These are phyloP conservation scores for Arabis alpina DNA, from an alignment of 345 rosid genomes.

Conservation along the genomic window DNA sequence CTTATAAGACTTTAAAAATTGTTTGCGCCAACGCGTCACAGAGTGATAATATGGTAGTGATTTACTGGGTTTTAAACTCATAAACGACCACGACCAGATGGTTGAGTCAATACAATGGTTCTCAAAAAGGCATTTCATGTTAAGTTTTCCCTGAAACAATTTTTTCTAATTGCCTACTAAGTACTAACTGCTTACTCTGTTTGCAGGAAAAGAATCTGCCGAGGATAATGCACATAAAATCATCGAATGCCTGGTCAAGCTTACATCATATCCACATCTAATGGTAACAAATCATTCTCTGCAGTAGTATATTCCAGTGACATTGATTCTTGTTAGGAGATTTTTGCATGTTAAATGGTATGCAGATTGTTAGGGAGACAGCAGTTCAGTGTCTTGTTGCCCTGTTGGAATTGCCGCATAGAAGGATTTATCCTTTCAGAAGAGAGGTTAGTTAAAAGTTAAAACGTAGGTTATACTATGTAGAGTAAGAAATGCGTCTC, in stretches of 20 bases:
- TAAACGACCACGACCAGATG: not conserved
- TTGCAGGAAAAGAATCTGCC: conserved; percentile 67
- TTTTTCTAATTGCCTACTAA: conserved; percentile 3
- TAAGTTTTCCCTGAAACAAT: not conserved
- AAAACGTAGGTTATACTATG: not conserved
- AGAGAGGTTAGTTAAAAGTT: conserved; percentile 54
- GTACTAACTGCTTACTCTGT: not conserved
- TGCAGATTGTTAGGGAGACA: conserved; percentile 85
- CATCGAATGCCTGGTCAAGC: conserved; percentile 57
- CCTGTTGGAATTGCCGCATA: conserved; percentile 65
- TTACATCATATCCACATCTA: conserved; percentile 64
- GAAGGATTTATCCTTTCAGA: conserved; percentile 77
- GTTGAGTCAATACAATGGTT: not conserved
- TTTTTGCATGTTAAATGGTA: conserved; percentile 9
- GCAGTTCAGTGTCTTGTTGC: conserved; percentile 84
- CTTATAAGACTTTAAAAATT: not conserved
- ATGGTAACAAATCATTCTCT: conserved; percentile 52
- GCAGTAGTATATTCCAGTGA: not conserved
- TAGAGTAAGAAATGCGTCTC: conserved; percentile 16
- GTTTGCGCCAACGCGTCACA: not conserved
- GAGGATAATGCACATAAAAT: conserved; percentile 65
- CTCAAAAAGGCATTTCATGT: not conserved
- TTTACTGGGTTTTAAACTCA: not conserved
- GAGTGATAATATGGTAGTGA: conserved; percentile 3
- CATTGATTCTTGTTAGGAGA: not conserved